Conservation (phyloP, 768 basidiomycete genomes). For the Mycena amicta region DNA sequence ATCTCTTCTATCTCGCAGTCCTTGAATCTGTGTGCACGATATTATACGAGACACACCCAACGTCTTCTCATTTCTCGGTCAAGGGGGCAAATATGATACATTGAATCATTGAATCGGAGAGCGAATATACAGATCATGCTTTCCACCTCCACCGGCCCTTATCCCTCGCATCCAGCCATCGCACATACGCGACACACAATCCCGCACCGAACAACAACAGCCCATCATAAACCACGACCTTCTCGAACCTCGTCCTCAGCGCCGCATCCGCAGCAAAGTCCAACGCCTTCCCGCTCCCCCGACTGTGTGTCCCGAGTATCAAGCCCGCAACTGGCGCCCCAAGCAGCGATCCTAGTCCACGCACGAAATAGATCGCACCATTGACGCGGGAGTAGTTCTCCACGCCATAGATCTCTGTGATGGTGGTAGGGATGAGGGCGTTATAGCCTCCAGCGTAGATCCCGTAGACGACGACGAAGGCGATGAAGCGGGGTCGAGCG, state of each 20-base stretch:
- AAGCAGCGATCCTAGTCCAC: slow-evolving; percentile 41
- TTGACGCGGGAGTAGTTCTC: slow-evolving; percentile 47
- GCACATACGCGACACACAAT: slow-evolving; percentile 42
- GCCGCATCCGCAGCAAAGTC: neutral
- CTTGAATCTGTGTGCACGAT: too few species aligned
- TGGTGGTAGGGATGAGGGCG: slow-evolving; percentile 44
- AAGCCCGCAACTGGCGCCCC: slow-evolving; percentile 46
- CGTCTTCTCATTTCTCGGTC: too few species aligned
- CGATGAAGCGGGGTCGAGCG: slow-evolving; percentile 37
- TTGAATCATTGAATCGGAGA: too few species aligned
- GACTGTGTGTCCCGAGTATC: slow-evolving; percentile 36
- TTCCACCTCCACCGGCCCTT: slow-evolving; percentile 44
- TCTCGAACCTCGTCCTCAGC: slow-evolving; percentile 37
- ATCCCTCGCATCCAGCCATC: slow-evolving; percentile 44
- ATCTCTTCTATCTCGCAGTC: too few species aligned
- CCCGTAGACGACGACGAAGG: slow-evolving; percentile 45
- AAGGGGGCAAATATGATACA: too few species aligned
- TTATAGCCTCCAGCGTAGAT: slow-evolving; percentile 50
- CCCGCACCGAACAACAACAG: slow-evolving; percentile 37
- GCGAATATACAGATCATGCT: too few species aligned
- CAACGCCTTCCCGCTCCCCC: slow-evolving; percentile 18
- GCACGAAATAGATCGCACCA: slow-evolving; percentile 43
- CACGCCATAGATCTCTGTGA: slow-evolving; percentile 45
- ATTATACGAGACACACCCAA: too few species aligned
- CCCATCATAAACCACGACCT: slow-evolving; percentile 42